phyloP scores from a whole-genome alignment of 148 eudicot species.

The Diospyros kaki region DNA sequence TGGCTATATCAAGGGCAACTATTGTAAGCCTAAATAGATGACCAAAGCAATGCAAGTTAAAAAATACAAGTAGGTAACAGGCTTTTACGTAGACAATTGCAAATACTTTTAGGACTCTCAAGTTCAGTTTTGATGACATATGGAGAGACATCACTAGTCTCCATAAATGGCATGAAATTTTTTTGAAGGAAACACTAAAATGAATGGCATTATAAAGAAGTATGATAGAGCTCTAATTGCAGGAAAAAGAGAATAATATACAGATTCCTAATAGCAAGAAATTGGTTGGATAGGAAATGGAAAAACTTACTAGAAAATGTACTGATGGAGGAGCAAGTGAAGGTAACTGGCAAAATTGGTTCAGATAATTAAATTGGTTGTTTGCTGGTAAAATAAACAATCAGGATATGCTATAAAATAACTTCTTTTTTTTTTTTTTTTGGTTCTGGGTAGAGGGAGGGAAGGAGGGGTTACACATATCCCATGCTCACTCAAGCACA shows the following conservation, averaged over 20 bases:
- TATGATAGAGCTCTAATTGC: not conserved
- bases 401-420: not conserved
- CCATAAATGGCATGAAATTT: not conserved
- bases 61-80: not conserved
- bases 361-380: no score
- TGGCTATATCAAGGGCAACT: not conserved
- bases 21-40: not conserved
- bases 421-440: no score
- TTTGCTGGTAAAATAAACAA: not conserved
- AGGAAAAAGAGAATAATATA: not conserved
- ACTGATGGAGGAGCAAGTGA: not conserved
- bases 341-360: not conserved
- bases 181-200: not conserved
- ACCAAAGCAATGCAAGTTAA: not conserved
- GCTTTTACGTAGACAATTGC: not conserved
- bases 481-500: not conserved
- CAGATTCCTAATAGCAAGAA: not conserved
- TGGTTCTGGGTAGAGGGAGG: no score
- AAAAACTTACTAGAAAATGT: not conserved
- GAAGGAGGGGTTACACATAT: not conserved
- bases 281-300: not conserved
- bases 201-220: not conserved
- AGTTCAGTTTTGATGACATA: no score
- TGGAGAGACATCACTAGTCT: not conserved
- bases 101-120: not conserved